Conservation (phyloP, 2,329 filamentous ascomycete species). For the Alternaria sp. region DNA sequence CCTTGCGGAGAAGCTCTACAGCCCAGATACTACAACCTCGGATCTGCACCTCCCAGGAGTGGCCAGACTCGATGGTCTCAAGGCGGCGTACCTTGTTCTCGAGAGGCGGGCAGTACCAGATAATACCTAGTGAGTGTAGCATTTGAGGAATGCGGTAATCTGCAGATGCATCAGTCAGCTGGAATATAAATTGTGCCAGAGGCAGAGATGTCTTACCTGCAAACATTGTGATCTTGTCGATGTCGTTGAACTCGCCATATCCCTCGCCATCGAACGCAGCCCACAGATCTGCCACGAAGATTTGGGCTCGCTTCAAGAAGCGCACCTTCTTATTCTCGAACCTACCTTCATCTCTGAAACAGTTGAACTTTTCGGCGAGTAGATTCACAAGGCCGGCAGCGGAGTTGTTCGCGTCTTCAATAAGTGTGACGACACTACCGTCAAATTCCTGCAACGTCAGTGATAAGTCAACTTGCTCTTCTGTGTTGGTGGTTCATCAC, state of each 20-base stretch:
- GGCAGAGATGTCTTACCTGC: slow-evolving; percentile 59
- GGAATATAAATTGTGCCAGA: not conserved
- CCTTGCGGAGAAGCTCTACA: slow-evolving; percentile 82
- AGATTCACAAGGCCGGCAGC: slow-evolving; percentile 86
- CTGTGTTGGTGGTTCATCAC: not conserved
- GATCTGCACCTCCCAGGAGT: slow-evolving; percentile 83
- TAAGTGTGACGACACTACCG: slow-evolving; percentile 74
- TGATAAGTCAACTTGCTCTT: slow-evolving; percentile 2
- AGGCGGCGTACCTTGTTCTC: slow-evolving; percentile 71
- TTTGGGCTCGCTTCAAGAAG: slow-evolving; percentile 93
- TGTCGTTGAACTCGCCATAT: slow-evolving; percentile 84
- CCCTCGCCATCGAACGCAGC: slow-evolving; percentile 85
- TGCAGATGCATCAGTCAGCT: slow-evolving; percentile 25
- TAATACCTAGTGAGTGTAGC: slow-evolving; percentile 78
- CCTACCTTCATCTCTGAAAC: slow-evolving; percentile 80
- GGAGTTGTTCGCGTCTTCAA: slow-evolving; percentile 76
- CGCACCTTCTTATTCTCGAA: slow-evolving; percentile 80
- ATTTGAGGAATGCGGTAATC: slow-evolving; percentile 98
- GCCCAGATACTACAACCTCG: slow-evolving; percentile 96
- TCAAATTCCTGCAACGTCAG: slow-evolving; percentile 68
- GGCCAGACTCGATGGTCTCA: slow-evolving; percentile 72
- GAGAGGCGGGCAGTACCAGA: slow-evolving; percentile 83
- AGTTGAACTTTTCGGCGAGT: slow-evolving; percentile 79
- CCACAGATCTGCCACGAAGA: slow-evolving; percentile 95
- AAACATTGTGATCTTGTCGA: slow-evolving; percentile 97